These are phyloP conservation scores for Brassica hybrid DNA, from an alignment of 441 rosid species.

Conservation along the genomic window DNA sequence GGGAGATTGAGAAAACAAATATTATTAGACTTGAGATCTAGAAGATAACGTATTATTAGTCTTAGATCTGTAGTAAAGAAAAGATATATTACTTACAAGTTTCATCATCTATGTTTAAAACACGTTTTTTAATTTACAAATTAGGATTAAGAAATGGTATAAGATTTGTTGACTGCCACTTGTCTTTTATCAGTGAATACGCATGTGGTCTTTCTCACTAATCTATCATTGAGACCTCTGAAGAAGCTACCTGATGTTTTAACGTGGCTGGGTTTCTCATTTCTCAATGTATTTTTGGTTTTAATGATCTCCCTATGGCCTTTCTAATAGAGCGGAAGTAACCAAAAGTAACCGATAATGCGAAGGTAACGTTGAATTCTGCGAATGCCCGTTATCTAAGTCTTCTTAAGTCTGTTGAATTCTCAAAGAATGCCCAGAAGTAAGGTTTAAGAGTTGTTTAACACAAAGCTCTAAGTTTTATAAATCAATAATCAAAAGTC, in stretches of 20 bases:
- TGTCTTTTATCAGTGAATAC: neutral
- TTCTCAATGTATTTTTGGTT: neutral
- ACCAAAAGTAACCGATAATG: too few species aligned
- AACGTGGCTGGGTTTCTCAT: neutral
- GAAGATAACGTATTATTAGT: slow-evolving; percentile 22
- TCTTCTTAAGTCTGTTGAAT: too few species aligned
- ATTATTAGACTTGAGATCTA: slow-evolving; percentile 24
- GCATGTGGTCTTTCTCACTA: neutral
- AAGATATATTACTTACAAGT: slow-evolving; percentile 7
- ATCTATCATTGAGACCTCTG: neutral
- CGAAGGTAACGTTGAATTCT: too few species aligned
- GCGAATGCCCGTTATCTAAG: too few species aligned
- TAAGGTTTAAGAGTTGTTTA: too few species aligned
- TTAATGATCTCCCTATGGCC: neutral
- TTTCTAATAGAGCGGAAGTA: too few species aligned
- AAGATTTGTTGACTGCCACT: slow-evolving; percentile 6
- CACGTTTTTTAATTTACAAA: slow-evolving; percentile 14
- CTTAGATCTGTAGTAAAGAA: slow-evolving; percentile 14
- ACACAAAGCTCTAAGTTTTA: too few species aligned
- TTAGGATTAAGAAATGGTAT: slow-evolving; percentile 2
- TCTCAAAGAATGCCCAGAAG: too few species aligned
- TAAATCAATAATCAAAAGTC: too few species aligned
- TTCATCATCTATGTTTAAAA: slow-evolving; percentile 26
- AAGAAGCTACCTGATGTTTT: neutral
- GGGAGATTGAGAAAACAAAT: slow-evolving; percentile 21